Conservation (phyloP, 805 yeast genomes). For the Ogataea corticis region DNA sequence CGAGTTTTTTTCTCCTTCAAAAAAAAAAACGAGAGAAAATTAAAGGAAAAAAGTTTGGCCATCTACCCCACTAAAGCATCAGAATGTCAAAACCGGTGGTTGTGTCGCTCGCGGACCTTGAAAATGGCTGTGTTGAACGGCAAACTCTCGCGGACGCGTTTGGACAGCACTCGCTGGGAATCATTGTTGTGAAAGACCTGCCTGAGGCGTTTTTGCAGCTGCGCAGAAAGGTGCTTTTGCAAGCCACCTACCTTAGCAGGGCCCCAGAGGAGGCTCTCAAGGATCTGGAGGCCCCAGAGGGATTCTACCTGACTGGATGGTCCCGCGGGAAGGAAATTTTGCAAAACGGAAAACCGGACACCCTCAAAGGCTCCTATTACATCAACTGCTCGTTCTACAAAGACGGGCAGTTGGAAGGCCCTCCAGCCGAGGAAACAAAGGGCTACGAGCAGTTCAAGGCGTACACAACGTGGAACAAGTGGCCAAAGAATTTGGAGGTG, state of each 20-base stretch:
- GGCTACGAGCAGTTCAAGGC: slow-evolving; percentile 39
- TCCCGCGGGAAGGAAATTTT: slow-evolving; percentile 57
- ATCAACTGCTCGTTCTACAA: slow-evolving; percentile 57
- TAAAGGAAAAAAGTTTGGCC: background rate
- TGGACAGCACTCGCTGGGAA: slow-evolving; percentile 57
- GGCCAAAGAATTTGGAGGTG: slow-evolving; percentile 43
- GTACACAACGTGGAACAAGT: slow-evolving; percentile 50
- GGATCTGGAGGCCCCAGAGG: slow-evolving; percentile 47
- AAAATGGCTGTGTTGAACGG: background rate
- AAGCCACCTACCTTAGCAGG: slow-evolving; percentile 44
- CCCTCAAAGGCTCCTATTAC: slow-evolving; percentile 56
- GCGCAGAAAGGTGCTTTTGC: slow-evolving; percentile 42
- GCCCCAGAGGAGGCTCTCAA: slow-evolving; percentile 37
- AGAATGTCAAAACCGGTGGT: slow-evolving; percentile 11
- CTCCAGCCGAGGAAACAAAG: slow-evolving; percentile 35
- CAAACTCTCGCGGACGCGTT: slow-evolving; percentile 44
- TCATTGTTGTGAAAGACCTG: slow-evolving; percentile 47
- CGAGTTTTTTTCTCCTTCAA: too few relatives aligned
- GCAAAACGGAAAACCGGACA: slow-evolving; percentile 46
- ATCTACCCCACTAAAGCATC: too few relatives aligned
- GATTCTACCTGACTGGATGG: slow-evolving; percentile 61
- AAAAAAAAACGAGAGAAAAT: too few relatives aligned
- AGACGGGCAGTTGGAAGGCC: slow-evolving; percentile 47
- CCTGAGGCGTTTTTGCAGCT: slow-evolving; percentile 41
- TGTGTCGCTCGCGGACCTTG: slow-evolving; percentile 15